Base-by-base conservation (phyloP, 768 basidiomycete species). In the Russula sp. region DNA sequence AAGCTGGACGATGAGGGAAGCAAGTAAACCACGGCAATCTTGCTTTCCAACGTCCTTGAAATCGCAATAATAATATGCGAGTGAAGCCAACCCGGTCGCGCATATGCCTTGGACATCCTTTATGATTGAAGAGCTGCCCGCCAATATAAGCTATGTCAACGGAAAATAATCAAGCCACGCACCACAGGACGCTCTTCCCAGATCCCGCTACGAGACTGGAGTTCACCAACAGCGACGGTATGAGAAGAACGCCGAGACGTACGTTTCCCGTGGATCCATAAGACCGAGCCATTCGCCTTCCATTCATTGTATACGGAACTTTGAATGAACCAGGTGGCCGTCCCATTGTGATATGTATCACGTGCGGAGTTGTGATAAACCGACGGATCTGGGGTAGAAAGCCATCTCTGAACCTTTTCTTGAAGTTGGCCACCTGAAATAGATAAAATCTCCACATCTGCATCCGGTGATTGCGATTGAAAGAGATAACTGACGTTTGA, bases 261-360 rank as follows among this genome's bases (percentile, higher is more conserved):
- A 59, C 58, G 58, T 29, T 59, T 59, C 16, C 58, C 58, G 9
- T 59, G 43, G 9, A 13, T 45, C 58, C 58, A 52, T 5, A 59
- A 42, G 5, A 59, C 10, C 1, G 32, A 51, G 11, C 58, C 49
- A 1, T 18, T 45, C 5, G 4, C 20, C n/a, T 36, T 52, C 50
- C 49, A 59, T 10, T 59, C 51, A 10, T 38, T n/a, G 11, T 29
- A 53, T 6, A 53, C 43, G 2, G 16, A 1, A 18, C 59, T 35
- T 53, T 60, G 7, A 47, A 46, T 45, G 22, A 60, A 46, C 59
- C 59, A 60, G 1, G 35, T 13, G 34, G 51, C 42, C 11, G 59
- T 46, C 11, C 50, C 59, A 46, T 7, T 29, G 29, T 45, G 43
- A n/a, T 39, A 51, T 7, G 18, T 22, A 8, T 46, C 32, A 14